Conservation (phyloP, 208 protist species). For the Acanthamoeba royreba region DNA sequence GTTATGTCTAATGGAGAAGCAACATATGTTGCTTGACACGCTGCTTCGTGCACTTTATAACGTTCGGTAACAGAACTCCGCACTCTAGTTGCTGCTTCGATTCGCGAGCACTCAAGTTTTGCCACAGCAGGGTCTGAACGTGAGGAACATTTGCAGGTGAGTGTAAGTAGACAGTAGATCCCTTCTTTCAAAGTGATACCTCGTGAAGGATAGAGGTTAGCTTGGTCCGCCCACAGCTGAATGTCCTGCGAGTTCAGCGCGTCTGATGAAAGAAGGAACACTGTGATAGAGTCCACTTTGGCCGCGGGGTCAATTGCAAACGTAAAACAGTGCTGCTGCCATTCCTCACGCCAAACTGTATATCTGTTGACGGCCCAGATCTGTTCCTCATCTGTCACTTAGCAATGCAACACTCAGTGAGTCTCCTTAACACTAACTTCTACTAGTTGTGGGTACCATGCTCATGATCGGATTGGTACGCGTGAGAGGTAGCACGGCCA, state of each 20-base stretch:
- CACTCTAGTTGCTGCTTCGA: neutral
- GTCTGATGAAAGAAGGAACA: neutral
- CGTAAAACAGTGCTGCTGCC: neutral
- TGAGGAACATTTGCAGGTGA: neutral
- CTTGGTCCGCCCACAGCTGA: neutral
- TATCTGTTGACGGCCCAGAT: neutral
- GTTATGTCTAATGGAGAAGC: neutral
- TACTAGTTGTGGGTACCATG: too few relatives aligned
- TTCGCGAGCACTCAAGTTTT: neutral
- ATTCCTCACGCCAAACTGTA: neutral
- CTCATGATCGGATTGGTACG: too few relatives aligned
- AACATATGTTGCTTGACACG: neutral
- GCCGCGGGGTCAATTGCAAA: neutral
- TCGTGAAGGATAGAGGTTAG: neutral
- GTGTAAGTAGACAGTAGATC: too few relatives aligned
- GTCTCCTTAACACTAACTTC: too few relatives aligned
- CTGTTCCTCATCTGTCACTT: too few relatives aligned
- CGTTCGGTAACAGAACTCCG: neutral
- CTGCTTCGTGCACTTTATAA: neutral
- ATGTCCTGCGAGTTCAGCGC: neutral
- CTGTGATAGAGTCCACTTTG: neutral
- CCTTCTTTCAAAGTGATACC: neutral
- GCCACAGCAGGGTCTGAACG: neutral
- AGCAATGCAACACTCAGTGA: too few relatives aligned
- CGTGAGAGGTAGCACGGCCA: neutral